A percentile compares a stretch with the other conserved stretches of the same genome.
phyloP scores from a whole-genome alignment of 352 stramenopile genomes.

The Phytophthora cactorum region DNA sequence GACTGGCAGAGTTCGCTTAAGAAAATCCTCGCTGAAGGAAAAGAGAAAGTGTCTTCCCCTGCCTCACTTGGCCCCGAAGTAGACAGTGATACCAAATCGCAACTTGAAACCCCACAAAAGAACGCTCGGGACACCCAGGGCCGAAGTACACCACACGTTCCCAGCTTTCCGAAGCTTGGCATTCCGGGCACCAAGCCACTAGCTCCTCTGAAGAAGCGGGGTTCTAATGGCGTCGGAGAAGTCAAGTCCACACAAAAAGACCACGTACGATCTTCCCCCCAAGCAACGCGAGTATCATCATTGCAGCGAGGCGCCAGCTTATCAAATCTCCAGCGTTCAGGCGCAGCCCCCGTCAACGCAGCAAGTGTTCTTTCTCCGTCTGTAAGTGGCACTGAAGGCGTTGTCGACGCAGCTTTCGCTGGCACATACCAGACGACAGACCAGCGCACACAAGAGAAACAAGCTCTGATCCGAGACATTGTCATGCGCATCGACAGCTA shows the following conservation, averaged over 20 bases:
- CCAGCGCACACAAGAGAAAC: constrained; percentile 69
- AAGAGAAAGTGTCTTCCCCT: constrained; percentile 18
- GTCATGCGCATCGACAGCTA: constrained; percentile 84
- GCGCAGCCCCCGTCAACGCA: neutral
- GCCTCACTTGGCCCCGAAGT: constrained; percentile 8
- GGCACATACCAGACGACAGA: constrained; percentile 71
- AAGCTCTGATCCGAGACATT: constrained; percentile 75
- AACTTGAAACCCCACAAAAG: constrained; percentile 1
- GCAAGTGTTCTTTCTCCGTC: constrained; percentile 9
- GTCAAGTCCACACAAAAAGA: constrained; percentile 20
- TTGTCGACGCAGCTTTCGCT: constrained; percentile 51
- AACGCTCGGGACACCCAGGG: constrained; percentile 8
- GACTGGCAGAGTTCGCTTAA: constrained; percentile 70
- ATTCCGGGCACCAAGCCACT: constrained; percentile 59
- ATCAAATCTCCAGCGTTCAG: constrained; percentile 9
- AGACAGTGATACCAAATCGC: constrained; percentile 8
- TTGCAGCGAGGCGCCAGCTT: constrained; percentile 29
- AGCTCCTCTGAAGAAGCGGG: constrained; percentile 36
- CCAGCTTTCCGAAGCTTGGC: constrained; percentile 59
- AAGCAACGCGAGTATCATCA: constrained; percentile 2
- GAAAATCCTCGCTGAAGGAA: constrained; percentile 56
- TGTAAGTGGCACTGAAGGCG: constrained; percentile 8
- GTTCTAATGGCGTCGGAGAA: constrained; percentile 23
- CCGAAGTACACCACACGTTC: constrained; percentile 21
- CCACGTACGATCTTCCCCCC: constrained; percentile 3